Evolutionary conservation across 129 eudicot species (phyloP), one percentile per base, ranked within the genome.

Genomic region (Artemisia argyi): DNA sequence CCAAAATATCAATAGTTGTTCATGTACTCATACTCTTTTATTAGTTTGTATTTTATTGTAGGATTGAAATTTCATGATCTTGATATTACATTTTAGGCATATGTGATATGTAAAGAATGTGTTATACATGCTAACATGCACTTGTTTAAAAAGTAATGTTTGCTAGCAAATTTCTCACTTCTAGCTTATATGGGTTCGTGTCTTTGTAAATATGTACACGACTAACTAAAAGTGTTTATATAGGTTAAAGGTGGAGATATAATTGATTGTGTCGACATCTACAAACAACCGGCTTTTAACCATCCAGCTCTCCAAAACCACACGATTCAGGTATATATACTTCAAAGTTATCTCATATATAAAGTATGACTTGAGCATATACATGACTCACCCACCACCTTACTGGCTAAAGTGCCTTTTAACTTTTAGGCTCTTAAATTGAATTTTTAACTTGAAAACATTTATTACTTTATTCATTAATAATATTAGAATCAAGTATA

Each of bases 191-290:
- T 16, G 24, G 60, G 11, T 26, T 39, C 28, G 17, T 65, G n/a
- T 42, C 7, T 22, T n/a, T 13, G 22, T 3, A 32, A 32, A 17
- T 65, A 7, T 69, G 16, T 28, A 26, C 26, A 3, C 4, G 8
- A 26, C 24, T 53, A 3, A 12, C 3, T 5, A 11, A 30, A 17
- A 32, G 3, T 61, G 69, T 52, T 62, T 62, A 15, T 48, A 55
- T n/a, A 85, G 90, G 85, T 86, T 72, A 79, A 73, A 78, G 81
- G 83, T 22, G 90, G 88, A 11, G 95, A 88, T 60, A 75, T 73
- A 49, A 75, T 85, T 3, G 88, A 88, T 65, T 88, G 95, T 49
- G 76, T 85, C 66, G 77, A 78, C 61, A 75, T 88, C 4, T 83
- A 80, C 68, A 76, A 80, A n/a, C 90, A 88, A 62, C 90, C 90